Evolutionary conservation across 1,284 basidiomycete species (phyloP), one percentile per base, ranked within the genome.

Genomic region (Inonotus obliquus): DNA sequence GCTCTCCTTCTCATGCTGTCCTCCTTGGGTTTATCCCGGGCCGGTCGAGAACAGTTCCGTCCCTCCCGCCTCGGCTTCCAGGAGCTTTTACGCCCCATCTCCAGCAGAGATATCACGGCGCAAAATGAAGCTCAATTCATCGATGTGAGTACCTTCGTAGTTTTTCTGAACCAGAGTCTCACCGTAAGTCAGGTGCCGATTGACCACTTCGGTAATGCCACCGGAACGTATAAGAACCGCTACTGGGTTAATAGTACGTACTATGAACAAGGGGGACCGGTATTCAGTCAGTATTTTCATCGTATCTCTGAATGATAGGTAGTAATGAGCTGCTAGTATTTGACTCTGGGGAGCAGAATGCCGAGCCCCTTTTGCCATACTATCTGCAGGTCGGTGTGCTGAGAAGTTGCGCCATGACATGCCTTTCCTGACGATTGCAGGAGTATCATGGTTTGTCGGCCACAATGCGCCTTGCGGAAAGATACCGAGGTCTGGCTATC

Each of bases 201-300:
- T 38, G 77, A 79, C 64, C 78, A 79, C 59, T 79, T 78, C 60
- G 68, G 69, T n/a, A 67, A 69, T 51, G 68, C 67, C 5, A 66
- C 67, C 5, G 67, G 60, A 19, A 78, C 75, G 0, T 81, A 79
- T 67, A 71, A 71, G 45, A 81, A 81, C 63, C 73, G 80, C 4
- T 84, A 79, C 66, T 85, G 82, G 80, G 74, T 82, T 53, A 82
- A 84, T 62, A 75, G 76, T 3, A 79, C 79, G 0, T 80, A 80
- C 69, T 85, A 82, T 70, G 72, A 78, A 64, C 69, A 76, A 3
- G 81, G 81, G 7, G 81, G 81, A 1, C 80, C 80, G 9, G 75
- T 81, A 25, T 75, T 81, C 63, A 62, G 79, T 79, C 39, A 61
- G 65, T 55, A 5, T 4, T 14, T 27, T 21, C 4, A 19, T 25